Evolutionary conservation across 2,329 filamentous ascomycete genomes (phyloP), one percentile per base, ranked within the genome.

Genomic region (Bipolaris bicolor): DNA sequence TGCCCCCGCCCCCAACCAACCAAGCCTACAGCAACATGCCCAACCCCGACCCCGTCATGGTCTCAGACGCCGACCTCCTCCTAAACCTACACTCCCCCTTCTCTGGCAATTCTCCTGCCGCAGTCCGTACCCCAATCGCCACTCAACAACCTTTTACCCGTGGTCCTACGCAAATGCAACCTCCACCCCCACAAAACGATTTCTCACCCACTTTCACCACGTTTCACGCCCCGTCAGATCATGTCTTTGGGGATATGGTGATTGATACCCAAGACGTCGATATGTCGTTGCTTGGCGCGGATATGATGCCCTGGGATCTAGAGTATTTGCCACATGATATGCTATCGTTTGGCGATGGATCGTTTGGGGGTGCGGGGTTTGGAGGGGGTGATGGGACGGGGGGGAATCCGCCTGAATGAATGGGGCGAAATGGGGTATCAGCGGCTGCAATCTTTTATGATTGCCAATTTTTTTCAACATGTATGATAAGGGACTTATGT

Each of bases 221-320:
- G 7, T 74, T 71, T 34, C 58, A 68, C 2, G 67, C 63, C 2
- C 65, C 68, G 2, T 64, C 67, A 6, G 66, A 75, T 20, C 65
- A 65, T 5, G 64, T 74, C 1, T 74, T 81, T 45, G 77, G 77
- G 4, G 78, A 81, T 56, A 88, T 92, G 77, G 87, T 90, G 60
- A 90, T 93, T 63, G 87, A 91, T 70, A 89, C 86, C 58, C 89
- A 91, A 61, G 89, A 93, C 62, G 86, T 94, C 33, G 89, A 93
- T 62, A 89, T 93, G 81, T 86, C 84, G 22, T 79, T 85, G 4
- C 77, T 92, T 16, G 87, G 86, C 1, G 84, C 86, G 15, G 88
- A 91, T 41, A 84, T 91, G 76, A 86, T 90, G 81, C 86, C 88
- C 0, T 93, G 90, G 88, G 79, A 75, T 54, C 50, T 92, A 10